Base-by-base conservation (phyloP, 768 basidiomycete species). In the Boletus patriciae region DNA sequence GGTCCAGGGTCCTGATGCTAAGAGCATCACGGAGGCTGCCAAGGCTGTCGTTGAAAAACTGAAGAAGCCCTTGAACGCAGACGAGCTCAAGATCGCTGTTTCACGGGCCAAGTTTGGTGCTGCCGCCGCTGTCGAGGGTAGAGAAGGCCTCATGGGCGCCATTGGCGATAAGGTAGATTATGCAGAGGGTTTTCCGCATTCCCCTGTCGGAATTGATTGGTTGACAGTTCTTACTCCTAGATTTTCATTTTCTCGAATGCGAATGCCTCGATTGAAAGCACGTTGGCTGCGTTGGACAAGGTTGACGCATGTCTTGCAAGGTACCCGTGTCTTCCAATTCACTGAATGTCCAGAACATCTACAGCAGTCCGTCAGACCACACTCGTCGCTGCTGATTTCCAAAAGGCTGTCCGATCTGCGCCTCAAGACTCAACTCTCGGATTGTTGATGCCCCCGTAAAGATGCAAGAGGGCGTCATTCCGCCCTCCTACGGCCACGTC, bases 51-150 rank as follows among this genome's bases (percentile, higher is more conserved):
- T 90, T 29, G 76, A 82, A 54, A 86, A 82, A 16, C 70, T 94
- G 62, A 83, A 85, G 76, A 77, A 71, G 6, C 76, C 77, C 0
- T 70, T 88, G 56, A 84, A 77, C 52, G 76, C 77, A 41, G 90
- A 94, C 60, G 88, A 86, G 42, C 72, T 96, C 57, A 87, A 87
- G 78, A 79, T 80, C 58, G 95, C 96, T 16, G 75, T 93, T 37
- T 86, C 90, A 12, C 93, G 92, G 72, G 92, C 96, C 60, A 94
- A 90, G 73, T 95, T 98, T 68, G 75, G 81, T 48, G 83, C 88
- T 62, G 95, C 94, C 3, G 78, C 75, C 54, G 76, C 80, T 46
- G 63, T 81, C 29, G 96, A 99, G 59, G 78, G 77, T 54, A 77
- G 91, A 54, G 85, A 86, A 10, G 90, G 90, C n/a, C 67, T 90